Base-by-base conservation (phyloP, 768 basidiomycete genomes). In the Boletales sp. region DNA sequence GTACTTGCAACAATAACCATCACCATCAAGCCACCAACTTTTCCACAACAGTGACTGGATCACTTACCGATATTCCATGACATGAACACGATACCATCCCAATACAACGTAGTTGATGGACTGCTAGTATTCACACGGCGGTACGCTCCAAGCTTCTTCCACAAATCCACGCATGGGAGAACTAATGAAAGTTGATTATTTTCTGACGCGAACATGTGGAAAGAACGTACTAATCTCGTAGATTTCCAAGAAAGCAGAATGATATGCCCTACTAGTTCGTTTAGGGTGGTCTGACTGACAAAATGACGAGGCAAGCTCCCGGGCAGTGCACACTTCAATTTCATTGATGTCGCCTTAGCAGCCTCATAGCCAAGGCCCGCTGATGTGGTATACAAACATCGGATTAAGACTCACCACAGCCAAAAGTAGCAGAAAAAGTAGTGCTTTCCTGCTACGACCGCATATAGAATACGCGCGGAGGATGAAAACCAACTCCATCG, bases 51-150 rank as follows among this genome's bases (percentile, higher is more conserved):
- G 18, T 47, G 11, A 5, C 8, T 10, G 18, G 13, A 6, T 31
- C 11, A 2, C 56, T 41, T 27, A 66, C 63, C 2, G 17, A 63
- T 66, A 11, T 58, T 39, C 37, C 58, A 52, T 40, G 45, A 50
- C 61, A 64, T 64, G 15, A 66, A 64, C 45, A 53, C 17, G 36
- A 66, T 63, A 8, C 63, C 64, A 3, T 61, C 64, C 64, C 60
- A 58, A 38, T 64, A 64, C 2, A 64, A 37, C 9, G 58, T 65
- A 35, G 46, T 58, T 40, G 66, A 36, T 2, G 51, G 15, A 35
- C 44, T 52, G 43, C 61, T 63, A n/a, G n/a, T n/a, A 6, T 10
- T 45, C 13, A 54, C 0, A 17, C 47, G 8, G n/a, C 64, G 61
- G 41, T 66, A 64, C 8, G 54, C 55, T 40, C 51, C 30, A 27